Percentiles rank a stretch among this genome's conserved stretches.
These are phyloP conservation scores for Murraya paniculata DNA, from an alignment of 345 rosid species.

Conservation along the genomic window DNA sequence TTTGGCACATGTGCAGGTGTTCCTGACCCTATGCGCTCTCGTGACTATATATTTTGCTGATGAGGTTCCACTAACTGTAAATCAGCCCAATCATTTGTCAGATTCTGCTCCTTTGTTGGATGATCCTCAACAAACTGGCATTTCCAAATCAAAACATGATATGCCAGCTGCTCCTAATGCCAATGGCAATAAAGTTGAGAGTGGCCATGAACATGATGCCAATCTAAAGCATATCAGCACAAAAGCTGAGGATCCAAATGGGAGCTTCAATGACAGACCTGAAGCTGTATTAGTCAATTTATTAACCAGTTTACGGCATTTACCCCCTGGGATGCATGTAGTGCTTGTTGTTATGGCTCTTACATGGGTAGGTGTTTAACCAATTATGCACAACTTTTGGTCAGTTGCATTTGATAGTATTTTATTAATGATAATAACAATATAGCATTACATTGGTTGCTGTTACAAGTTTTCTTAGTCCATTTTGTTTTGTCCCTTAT, in stretches of 20 bases:
- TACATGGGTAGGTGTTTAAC: conserved; percentile 73
- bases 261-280: conserved; percentile 65
- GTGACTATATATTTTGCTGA: conserved; percentile 88
- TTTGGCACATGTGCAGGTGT: conserved; percentile 55
- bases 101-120: conserved; percentile 88
- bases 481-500: neutral
- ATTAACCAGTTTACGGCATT: conserved; percentile 91
- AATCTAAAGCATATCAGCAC: conserved; percentile 35
- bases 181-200: conserved; percentile 34
- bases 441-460: neutral
- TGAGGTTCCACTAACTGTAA: conserved; percentile 64
- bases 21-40: conserved; percentile 73
- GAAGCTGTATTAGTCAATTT: conserved; percentile 89
- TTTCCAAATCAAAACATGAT: conserved; percentile 43
- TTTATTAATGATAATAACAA: neutral
- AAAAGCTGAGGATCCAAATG: conserved; percentile 42
- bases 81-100: conserved; percentile 37
- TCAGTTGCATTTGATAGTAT: neutral
- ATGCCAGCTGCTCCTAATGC: conserved; percentile 20
- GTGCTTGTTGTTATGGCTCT: conserved; percentile 95
- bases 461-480: neutral
- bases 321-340: conserved; percentile 89
- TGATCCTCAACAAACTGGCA: conserved; percentile 45
- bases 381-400: neutral
- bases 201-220: conserved; percentile 34